These are phyloP conservation scores for Solanum hybrid DNA, from an alignment of 305 asterid genomes.

Conservation along the genomic window DNA sequence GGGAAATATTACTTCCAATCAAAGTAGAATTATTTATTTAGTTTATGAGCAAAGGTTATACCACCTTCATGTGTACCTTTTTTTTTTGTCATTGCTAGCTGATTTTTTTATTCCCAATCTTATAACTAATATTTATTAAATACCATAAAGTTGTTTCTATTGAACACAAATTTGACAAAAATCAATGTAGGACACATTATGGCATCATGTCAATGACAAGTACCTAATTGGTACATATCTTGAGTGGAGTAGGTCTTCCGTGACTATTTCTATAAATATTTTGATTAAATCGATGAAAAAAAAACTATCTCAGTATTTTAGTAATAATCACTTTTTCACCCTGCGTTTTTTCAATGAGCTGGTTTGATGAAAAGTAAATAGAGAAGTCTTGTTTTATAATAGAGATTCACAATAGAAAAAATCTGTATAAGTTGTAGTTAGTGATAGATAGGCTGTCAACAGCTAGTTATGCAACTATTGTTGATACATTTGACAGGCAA, in stretches of 20 bases:
- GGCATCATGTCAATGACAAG: not conserved
- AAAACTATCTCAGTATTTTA: rapidly evolving
- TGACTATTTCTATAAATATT: too few relatives aligned
- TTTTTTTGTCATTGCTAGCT: too few relatives aligned
- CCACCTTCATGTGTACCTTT: too few relatives aligned
- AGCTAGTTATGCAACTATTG: constrained; percentile 21
- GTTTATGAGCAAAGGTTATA: too few relatives aligned
- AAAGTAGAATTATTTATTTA: too few relatives aligned
- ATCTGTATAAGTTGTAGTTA: not conserved
- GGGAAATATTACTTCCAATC: not conserved
- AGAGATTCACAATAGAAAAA: not conserved
- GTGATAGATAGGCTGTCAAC: constrained; percentile 19
- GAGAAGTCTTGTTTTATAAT: too few relatives aligned
- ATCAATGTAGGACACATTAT: not conserved
- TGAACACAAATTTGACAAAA: not conserved
- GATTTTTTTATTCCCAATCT: too few relatives aligned
- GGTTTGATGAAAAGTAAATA: not conserved
- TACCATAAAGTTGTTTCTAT: not conserved
- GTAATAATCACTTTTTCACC: too few relatives aligned
- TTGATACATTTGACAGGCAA: constrained; percentile 29
- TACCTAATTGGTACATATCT: not conserved
- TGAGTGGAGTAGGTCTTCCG: not conserved
- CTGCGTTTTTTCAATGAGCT: rapidly evolving
- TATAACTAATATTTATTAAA: too few relatives aligned
- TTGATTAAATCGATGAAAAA: too few relatives aligned